Base-by-base conservation (phyloP, 345 rosid species). In the Erodium maritimum region DNA sequence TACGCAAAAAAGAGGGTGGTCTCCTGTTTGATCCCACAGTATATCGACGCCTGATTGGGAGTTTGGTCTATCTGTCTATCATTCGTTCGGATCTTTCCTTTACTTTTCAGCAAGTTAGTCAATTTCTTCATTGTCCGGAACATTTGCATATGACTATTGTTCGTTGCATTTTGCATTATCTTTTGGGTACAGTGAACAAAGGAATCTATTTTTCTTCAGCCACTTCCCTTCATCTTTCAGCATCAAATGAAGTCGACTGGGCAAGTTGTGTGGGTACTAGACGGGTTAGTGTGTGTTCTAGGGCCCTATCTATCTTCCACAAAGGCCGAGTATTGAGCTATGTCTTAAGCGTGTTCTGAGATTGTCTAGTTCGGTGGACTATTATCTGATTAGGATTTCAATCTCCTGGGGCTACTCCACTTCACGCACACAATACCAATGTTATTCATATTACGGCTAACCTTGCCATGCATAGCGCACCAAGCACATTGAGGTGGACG, bases 1-100 rank as follows among this genome's bases (percentile, higher is more conserved):
- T 58, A 4, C 23, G 61, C 19, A 58, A 58, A 33, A 22, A 58
- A 17, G 61, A 58, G 4, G 50, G 61, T 16, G 61, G 29, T 42
- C 51, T 58, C 17, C 19, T 58, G 5, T 3, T 1, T 2, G 50
- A 58, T 19, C 61, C 61, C 0, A 58, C 50, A 12, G 17, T 17
- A 6, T 58, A 29, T 58, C 11, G 22, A 5, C 20, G 22, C 7
- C 21, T 58, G 2, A 48, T 58, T 6, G 33, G 33, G 3, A 58
- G 50, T 33, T 21, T 33, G 5, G 16, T 29, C 19, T 17, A 33
- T 50, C 37, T 58, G 20, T 24, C 61, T 9, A 58, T 58, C 20
- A 56, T 4, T 42, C 17, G 55, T 19, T 45, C 13, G 6, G 22
- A 61, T 50, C 24, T 51, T 8, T 48, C 48, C 1, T 52, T 48